Conservation (phyloP, 2,329 filamentous ascomycete species). For the Aspergillus proliferans region DNA sequence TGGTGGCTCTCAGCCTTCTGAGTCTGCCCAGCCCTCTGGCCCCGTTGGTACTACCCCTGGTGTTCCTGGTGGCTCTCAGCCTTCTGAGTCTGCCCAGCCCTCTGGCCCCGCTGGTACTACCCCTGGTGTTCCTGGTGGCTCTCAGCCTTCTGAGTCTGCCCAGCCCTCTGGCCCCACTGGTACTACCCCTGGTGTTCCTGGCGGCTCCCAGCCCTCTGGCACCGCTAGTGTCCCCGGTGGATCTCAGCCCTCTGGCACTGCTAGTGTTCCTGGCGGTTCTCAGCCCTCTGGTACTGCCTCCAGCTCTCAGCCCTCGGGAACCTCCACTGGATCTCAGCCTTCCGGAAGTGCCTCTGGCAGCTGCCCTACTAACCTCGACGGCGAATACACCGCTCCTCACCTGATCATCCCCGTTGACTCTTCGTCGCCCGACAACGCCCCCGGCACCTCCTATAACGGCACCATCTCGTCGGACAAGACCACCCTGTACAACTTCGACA, state of each 20-base stretch:
- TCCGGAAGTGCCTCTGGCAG: slow-evolving; percentile 8
- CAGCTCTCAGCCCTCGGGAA: neutral
- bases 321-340: slow-evolving; percentile 1
- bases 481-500: slow-evolving; percentile 65
- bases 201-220: slow-evolving; percentile 10
- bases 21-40: too few relatives aligned
- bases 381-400: slow-evolving; percentile 53
- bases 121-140: slow-evolving; percentile 5
- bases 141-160: slow-evolving; percentile 4
- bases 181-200: neutral
- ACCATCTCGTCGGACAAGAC: slow-evolving; percentile 48
- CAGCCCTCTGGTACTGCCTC: neutral
- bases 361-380: slow-evolving; percentile 44
- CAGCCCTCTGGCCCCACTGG: slow-evolving; percentile 4
- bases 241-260: slow-evolving; percentile 6
- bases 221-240: slow-evolving; percentile 3
- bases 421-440: slow-evolving; percentile 45
- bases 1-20: slow-evolving; percentile 2
- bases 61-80: neutral
- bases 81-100: neutral
- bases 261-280: slow-evolving; percentile 1
- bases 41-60: neutral
- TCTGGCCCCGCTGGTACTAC: neutral
- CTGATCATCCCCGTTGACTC: slow-evolving; percentile 58
- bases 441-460: slow-evolving; percentile 52